Evolutionary conservation across 257 asterid genomes (phyloP).

Genomic region (Sherardia arvensis): DNA sequence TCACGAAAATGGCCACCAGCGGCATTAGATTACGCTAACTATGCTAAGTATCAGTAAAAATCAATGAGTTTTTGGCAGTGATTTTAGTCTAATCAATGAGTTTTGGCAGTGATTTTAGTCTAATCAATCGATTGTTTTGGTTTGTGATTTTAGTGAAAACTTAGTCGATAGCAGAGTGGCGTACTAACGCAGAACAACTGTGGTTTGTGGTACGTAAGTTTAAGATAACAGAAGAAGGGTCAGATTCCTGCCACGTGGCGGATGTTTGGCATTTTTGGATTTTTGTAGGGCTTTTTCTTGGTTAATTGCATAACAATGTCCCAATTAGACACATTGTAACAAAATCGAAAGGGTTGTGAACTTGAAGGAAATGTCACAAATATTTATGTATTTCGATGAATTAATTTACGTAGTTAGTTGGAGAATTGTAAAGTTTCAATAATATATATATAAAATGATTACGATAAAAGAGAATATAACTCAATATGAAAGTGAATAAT

Average conservation of each 20-base stretch:
- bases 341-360: too few relatives aligned
- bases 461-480: too few relatives aligned
- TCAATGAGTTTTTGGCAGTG: too few relatives aligned
- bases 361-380: too few relatives aligned
- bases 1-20: slow-evolving; percentile 33
- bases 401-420: too few relatives aligned
- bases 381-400: too few relatives aligned
- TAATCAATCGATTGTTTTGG: not conserved
- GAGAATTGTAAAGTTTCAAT: too few relatives aligned
- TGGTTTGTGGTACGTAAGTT: not conserved
- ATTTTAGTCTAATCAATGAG: not conserved
- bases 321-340: too few relatives aligned
- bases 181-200: not conserved
- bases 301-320: not conserved
- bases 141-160: not conserved
- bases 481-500: too few relatives aligned
- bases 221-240: not conserved
- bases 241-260: not conserved
- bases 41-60: not conserved
- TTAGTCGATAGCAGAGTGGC: not conserved
- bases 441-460: too few relatives aligned
- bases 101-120: not conserved
- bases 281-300: not conserved
- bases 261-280: not conserved
- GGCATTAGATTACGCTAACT: not conserved